Evolutionary conservation across 805 yeast species (phyloP).

Genomic region (Lipomyces yamadae): DNA sequence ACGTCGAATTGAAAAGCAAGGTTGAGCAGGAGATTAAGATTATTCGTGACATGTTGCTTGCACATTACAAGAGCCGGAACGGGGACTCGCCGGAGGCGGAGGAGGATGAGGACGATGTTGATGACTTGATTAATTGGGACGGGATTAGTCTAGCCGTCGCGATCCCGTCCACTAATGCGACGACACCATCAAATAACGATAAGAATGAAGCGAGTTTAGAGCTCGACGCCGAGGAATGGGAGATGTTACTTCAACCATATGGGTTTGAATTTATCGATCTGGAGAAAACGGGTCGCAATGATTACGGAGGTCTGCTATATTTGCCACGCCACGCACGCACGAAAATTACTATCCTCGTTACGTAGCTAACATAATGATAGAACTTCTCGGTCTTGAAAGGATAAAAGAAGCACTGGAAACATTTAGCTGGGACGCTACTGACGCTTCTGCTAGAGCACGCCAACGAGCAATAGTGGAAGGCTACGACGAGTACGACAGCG

Average conservation of each 20-base stretch:
- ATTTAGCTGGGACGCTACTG: slow-evolving; percentile 22
- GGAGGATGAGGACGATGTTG: slow-evolving; percentile 36
- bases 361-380: slow-evolving; percentile 3
- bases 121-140: slow-evolving; percentile 36
- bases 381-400: slow-evolving; percentile 40
- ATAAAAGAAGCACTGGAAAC: slow-evolving; percentile 43
- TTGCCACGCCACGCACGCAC: not conserved
- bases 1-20: slow-evolving; percentile 18
- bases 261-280: slow-evolving; percentile 42
- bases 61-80: slow-evolving; percentile 15
- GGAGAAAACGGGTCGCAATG: slow-evolving; percentile 25
- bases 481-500: slow-evolving; percentile 16
- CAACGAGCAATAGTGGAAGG: slow-evolving; percentile 5
- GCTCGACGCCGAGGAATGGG: slow-evolving; percentile 34
- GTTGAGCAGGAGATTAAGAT: slow-evolving; percentile 27
- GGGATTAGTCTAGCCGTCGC: slow-evolving; percentile 37
- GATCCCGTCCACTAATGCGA: slow-evolving; percentile 9
- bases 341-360: not conserved
- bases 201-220: slow-evolving; percentile 5
- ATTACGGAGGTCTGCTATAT: slow-evolving; percentile 32
- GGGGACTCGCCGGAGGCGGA: slow-evolving; percentile 28
- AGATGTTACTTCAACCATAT: slow-evolving; percentile 24
- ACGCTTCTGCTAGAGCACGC: not conserved
- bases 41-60: slow-evolving; percentile 23
- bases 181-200: not conserved